Conservation (phyloP, 495 filamentous ascomycete species). For the Daldinia concentrica region DNA sequence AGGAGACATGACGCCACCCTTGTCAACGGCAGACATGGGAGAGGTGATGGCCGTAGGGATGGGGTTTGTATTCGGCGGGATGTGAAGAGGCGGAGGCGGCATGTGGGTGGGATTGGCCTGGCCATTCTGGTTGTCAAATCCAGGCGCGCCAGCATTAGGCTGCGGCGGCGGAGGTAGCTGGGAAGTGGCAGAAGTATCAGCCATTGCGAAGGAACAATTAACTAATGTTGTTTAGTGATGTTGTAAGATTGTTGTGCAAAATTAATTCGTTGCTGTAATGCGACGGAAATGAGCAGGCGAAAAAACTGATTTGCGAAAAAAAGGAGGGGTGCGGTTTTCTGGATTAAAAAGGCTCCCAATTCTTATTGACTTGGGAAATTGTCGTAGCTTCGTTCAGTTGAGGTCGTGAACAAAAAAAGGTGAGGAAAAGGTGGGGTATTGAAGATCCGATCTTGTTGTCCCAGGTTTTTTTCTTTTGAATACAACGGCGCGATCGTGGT, state of each 20-base stretch:
- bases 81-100: constrained; percentile 92
- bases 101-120: constrained; percentile 82
- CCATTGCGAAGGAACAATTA: constrained; percentile 61
- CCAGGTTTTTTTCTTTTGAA: constrained; percentile 13
- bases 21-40: constrained; percentile 73
- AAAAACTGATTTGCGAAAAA: constrained; percentile 23
- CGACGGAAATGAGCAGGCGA: constrained; percentile 31
- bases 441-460: constrained; percentile 27
- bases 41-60: constrained; percentile 94
- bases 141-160: constrained; percentile 72
- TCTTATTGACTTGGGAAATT: constrained; percentile 17
- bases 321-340: constrained; percentile 23
- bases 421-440: constrained; percentile 26
- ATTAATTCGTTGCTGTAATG: constrained; percentile 29
- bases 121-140: constrained; percentile 73
- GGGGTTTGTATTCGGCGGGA: constrained; percentile 95
- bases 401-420: constrained; percentile 27
- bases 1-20: constrained; percentile 79
- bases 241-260: constrained; percentile 37
- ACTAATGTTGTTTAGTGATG: constrained; percentile 19
- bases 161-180: constrained; percentile 74
- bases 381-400: constrained; percentile 37
- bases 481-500: constrained; percentile 36
- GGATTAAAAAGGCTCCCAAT: constrained; percentile 26
- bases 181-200: constrained; percentile 68